phyloP scores from a whole-genome alignment of 2,329 filamentous ascomycete species.

The Paraconiothyrium sp. region DNA sequence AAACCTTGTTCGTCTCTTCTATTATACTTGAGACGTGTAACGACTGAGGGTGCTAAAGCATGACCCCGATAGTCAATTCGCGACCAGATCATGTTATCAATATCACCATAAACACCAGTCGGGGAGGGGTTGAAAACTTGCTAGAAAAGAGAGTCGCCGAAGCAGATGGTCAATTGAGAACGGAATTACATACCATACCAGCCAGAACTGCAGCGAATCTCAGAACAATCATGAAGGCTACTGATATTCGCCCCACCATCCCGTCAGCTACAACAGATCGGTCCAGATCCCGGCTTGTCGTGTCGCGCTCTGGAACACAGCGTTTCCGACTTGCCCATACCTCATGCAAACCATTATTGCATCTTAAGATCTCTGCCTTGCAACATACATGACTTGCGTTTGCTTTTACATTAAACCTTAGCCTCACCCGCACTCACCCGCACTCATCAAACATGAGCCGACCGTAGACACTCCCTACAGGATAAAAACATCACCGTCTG shows the following conservation, averaged over 20 bases:
- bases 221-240: not conserved
- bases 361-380: not conserved
- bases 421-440: not conserved
- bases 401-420: not conserved
- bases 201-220: not conserved
- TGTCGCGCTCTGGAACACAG: constrained; percentile 9
- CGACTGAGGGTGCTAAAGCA: constrained; percentile 15
- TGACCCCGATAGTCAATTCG: not conserved
- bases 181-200: not conserved
- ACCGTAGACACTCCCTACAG: not conserved
- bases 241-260: not conserved
- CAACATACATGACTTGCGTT: not conserved
- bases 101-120: not conserved
- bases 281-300: constrained; percentile 4
- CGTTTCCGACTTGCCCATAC: not conserved
- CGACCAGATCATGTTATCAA: not conserved
- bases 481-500: not conserved
- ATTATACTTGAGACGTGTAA: constrained; percentile 13
- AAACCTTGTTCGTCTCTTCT: constrained; percentile 2
- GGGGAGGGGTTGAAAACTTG: too few species aligned
- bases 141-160: not conserved
- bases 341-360: not conserved
- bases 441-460: not conserved
- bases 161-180: not conserved
- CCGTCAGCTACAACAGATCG: not conserved